These are phyloP conservation scores for Oryza punctata DNA, from an alignment of 176 grass and related monocot genomes.

Conservation along the genomic window DNA sequence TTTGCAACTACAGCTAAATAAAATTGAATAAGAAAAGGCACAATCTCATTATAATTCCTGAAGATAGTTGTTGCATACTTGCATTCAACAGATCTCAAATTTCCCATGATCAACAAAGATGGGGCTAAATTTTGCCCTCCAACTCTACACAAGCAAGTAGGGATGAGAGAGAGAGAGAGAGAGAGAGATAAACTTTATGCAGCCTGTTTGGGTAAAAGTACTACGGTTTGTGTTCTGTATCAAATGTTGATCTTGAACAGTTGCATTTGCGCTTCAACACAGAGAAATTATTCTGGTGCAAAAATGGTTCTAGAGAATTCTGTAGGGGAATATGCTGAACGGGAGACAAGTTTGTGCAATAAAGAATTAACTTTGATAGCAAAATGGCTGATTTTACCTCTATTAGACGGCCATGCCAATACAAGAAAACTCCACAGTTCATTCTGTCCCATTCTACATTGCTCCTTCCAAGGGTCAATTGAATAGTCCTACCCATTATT, in stretches of 20 bases:
- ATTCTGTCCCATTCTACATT: slow-evolving; percentile 77
- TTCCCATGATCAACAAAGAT: slow-evolving; percentile 29
- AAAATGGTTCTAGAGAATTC: background rate
- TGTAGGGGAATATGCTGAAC: background rate
- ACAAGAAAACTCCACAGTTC: slow-evolving; percentile 86
- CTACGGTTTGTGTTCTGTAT: background rate
- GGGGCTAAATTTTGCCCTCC: background rate
- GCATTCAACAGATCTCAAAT: background rate
- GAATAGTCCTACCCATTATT: slow-evolving; percentile 63
- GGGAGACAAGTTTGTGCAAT: slow-evolving; percentile 14
- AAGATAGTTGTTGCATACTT: background rate
- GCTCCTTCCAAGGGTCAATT: slow-evolving; percentile 75
- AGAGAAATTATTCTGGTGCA: background rate
- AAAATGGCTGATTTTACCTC: slow-evolving; percentile 54
- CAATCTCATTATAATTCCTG: background rate
- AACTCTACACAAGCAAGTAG: too few relatives aligned
- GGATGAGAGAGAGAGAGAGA: too few relatives aligned
- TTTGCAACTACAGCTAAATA: slow-evolving; percentile 24
- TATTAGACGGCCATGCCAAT: slow-evolving; percentile 88
- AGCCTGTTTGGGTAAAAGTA: background rate
- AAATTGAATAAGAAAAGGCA: slow-evolving; percentile 1
- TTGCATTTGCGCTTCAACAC: background rate
- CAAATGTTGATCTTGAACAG: slow-evolving; percentile 6
- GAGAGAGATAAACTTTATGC: too few relatives aligned
- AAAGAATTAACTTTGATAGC: background rate